Percentiles rank a stretch among this genome's conserved stretches.
Conservation (phyloP, 1,284 basidiomycete species). For the Trichosporon coremiiforme region DNA sequence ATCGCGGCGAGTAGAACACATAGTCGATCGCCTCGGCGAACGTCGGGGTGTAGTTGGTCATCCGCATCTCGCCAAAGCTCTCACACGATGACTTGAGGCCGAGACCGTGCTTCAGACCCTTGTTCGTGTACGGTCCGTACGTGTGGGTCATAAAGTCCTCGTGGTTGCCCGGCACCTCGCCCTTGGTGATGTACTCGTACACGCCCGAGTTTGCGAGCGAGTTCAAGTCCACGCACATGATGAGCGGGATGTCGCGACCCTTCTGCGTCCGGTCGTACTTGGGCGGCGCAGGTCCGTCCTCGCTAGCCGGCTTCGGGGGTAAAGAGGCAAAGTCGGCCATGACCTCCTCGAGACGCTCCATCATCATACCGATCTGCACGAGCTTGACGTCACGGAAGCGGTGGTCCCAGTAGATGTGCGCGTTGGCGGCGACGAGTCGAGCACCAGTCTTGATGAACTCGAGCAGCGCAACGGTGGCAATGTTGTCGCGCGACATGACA, state of each 20-base stretch:
- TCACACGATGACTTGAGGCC: slow-evolving; percentile 83
- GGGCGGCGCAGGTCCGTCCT: slow-evolving; percentile 41
- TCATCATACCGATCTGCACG: slow-evolving; percentile 86
- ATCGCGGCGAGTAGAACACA: slow-evolving; percentile 83
- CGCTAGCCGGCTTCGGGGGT: slow-evolving; percentile 57
- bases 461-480: slow-evolving; percentile 83
- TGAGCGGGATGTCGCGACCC: slow-evolving; percentile 76
- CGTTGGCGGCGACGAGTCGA: slow-evolving; percentile 84
- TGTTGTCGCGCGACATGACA: slow-evolving; percentile 92
- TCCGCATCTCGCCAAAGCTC: slow-evolving; percentile 66
- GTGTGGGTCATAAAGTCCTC: slow-evolving; percentile 89
- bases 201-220: slow-evolving; percentile 84
- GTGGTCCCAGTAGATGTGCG: slow-evolving; percentile 93
- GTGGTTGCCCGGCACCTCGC: slow-evolving; percentile 72
- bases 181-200: slow-evolving; percentile 84
- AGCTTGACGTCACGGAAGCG: slow-evolving; percentile 95
- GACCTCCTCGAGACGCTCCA: slow-evolving; percentile 92
- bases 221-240: slow-evolving; percentile 96
- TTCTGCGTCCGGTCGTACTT: slow-evolving; percentile 45
- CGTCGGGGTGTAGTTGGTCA: slow-evolving; percentile 90
- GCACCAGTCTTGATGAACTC: slow-evolving; percentile 86
- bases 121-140: slow-evolving; percentile 91
- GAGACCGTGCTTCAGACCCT: slow-evolving; percentile 79
- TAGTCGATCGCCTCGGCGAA: slow-evolving; percentile 88
- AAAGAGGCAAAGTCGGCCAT: slow-evolving; percentile 80